These are phyloP conservation scores for Sporobolus alterniflorus DNA, from an alignment of 202 grass and related monocot species.

Conservation along the genomic window DNA sequence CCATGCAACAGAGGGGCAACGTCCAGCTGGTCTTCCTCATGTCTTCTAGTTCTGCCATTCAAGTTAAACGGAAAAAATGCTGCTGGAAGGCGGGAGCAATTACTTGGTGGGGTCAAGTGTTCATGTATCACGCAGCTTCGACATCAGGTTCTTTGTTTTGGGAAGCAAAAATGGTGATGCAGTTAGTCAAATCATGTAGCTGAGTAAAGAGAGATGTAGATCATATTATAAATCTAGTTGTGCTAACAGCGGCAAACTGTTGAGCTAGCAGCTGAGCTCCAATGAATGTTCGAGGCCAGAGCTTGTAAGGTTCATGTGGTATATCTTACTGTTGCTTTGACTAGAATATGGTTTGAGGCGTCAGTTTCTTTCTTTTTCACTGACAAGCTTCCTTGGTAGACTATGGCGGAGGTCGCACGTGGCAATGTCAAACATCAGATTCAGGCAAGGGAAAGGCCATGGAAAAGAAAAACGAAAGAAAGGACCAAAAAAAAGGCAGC, in stretches of 20 bases:
- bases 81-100: too few species aligned
- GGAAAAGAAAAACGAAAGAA: not conserved
- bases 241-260: not conserved
- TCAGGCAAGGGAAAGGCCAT: slow-evolving; percentile 14
- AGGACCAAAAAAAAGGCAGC: not conserved
- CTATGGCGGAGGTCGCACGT: slow-evolving; percentile 15
- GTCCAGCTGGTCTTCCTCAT: not conserved
- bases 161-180: not conserved
- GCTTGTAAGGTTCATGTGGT: not conserved
- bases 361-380: not conserved
- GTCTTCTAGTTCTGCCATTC: not conserved
- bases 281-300: not conserved
- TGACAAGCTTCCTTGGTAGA: slow-evolving; percentile 3
- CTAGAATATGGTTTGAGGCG: not conserved
- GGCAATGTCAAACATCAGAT: not conserved
- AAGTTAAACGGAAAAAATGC: too few species aligned
- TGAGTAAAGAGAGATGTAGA: not conserved
- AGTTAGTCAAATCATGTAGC: slow-evolving; percentile 6
- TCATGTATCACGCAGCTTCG: not conserved
- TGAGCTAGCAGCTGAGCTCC: slow-evolving; percentile 9
- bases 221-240: not conserved
- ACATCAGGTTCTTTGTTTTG: not conserved
- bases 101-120: not conserved
- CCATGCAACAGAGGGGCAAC: not conserved
- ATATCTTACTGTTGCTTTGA: not conserved